Evolutionary conservation across 1,139 yeast species (phyloP), one percentile per base, ranked within the genome.

Genomic region (Martiniozyma asiatica): DNA sequence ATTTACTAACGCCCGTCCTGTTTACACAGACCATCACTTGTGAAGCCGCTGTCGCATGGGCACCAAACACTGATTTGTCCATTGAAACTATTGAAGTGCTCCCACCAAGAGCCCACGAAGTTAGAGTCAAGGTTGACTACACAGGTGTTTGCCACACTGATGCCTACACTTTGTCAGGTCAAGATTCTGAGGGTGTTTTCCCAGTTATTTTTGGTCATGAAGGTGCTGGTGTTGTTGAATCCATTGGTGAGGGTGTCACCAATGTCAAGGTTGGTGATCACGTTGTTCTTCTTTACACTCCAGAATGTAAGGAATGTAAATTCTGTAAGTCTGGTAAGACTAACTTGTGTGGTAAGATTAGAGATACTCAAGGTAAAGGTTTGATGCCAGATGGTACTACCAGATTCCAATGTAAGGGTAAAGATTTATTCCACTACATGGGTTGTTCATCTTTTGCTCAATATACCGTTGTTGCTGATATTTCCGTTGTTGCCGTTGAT

Each of bases 91-190:
- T 89, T 43, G 87, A 79, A 52, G 98, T 92, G 26, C 77, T 70
- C 19, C 84, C 98, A 21, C 99, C 98, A 44, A 78, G 72, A 55
- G 95, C 96, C 29, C 95, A 89, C 53, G 99, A 89, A 61, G 97
- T 89, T 32, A 79, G 98, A 57, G 81, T 89, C 58, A 80, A 84
- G 61, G 61, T 89, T 38, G 65, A 66, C 32, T 69, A 80, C 62
- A 81, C 96, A 24, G 98, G 97, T 53, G 94, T 89, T 27, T 89
- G 99, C 58, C 98, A 89, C 64, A 89, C 99, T 27, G 99, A 89
- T 54, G 97, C 96, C 26, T 92, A 78, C 65, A 87, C 98, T 9
- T 67, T 89, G 44, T 77, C 93, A 33, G 99, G 98, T 35, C 69
- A 65, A 36, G 98, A 89, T 58, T 94, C 97, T 35, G 98, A 92